These are phyloP conservation scores for Dendrobium catenatum DNA, from an alignment of 106 monocot species.

Conservation along the genomic window DNA sequence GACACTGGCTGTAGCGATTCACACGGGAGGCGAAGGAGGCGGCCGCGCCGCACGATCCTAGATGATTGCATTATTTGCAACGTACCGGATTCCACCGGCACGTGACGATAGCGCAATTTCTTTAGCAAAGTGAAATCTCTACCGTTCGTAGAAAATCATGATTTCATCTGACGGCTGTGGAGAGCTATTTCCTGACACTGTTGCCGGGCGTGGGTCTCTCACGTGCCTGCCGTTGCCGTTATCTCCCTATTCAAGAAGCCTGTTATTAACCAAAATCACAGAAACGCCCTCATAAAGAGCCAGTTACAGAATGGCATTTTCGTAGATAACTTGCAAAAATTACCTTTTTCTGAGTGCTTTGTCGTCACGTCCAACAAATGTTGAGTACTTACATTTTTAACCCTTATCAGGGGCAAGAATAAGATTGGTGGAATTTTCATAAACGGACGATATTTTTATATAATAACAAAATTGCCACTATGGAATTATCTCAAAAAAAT, in stretches of 20 bases:
- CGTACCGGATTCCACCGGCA: conserved; percentile 8
- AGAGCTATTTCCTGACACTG: not conserved
- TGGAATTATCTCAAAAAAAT: not conserved
- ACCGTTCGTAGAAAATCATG: not conserved
- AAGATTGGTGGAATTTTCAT: not conserved
- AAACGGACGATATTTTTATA: not conserved
- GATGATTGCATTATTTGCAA: conserved; percentile 3
- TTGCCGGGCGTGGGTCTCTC: not conserved
- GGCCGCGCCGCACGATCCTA: conserved; percentile 6
- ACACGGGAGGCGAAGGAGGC: conserved; percentile 3
- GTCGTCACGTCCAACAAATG: not conserved
- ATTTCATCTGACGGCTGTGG: not conserved
- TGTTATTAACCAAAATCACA: not conserved
- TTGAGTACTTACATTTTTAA: not conserved
- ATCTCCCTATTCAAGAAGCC: not conserved
- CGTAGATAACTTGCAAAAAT: not conserved
- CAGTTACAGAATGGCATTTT: not conserved
- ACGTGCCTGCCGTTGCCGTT: conserved; percentile 7
- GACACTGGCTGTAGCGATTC: not conserved
- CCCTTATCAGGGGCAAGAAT: not conserved
- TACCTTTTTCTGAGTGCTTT: not conserved
- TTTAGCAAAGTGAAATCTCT: not conserved
- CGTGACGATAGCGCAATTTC: not conserved
- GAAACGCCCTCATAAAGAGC: not conserved
- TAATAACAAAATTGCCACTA: not conserved